Evolutionary conservation across 345 rosid species (phyloP).

Genomic region (Salix exigua): DNA sequence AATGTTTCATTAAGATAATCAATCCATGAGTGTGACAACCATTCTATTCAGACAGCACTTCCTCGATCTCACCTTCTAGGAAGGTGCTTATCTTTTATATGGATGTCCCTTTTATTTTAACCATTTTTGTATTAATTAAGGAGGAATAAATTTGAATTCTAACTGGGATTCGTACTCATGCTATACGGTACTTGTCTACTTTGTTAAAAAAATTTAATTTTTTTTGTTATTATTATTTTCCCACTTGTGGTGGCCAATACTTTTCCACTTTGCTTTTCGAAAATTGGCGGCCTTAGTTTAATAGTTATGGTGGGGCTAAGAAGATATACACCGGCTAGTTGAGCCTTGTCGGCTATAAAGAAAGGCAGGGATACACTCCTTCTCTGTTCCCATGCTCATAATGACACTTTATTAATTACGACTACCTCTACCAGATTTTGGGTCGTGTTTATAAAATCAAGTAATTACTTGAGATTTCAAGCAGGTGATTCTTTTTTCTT

Average conservation of each 20-base stretch:
- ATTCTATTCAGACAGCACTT: not conserved
- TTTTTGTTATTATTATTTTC: not conserved
- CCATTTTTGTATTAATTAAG: not conserved
- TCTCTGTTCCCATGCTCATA: too few relatives aligned
- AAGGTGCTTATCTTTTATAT: not conserved
- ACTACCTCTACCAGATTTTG: too few relatives aligned
- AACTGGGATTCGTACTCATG: not conserved
- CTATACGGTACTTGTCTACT: not conserved
- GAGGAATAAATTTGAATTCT: not conserved
- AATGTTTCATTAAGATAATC: not conserved
- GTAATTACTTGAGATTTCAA: too few relatives aligned
- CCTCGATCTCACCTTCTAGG: constrained; percentile 11
- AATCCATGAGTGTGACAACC: not conserved
- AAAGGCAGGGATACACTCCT: too few relatives aligned
- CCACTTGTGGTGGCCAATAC: not conserved
- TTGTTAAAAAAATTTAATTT: too few relatives aligned
- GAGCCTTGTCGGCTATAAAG: too few relatives aligned
- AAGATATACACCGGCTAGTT: too few relatives aligned
- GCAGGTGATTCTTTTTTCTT: too few relatives aligned
- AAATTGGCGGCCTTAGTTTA: not conserved
- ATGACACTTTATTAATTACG: too few relatives aligned
- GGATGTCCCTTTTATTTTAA: not conserved
- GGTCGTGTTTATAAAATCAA: too few relatives aligned
- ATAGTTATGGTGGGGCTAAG: not conserved
- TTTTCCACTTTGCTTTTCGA: not conserved